phyloP scores from a whole-genome alignment of 106 monocot species.

The Ottelia alismoides region DNA sequence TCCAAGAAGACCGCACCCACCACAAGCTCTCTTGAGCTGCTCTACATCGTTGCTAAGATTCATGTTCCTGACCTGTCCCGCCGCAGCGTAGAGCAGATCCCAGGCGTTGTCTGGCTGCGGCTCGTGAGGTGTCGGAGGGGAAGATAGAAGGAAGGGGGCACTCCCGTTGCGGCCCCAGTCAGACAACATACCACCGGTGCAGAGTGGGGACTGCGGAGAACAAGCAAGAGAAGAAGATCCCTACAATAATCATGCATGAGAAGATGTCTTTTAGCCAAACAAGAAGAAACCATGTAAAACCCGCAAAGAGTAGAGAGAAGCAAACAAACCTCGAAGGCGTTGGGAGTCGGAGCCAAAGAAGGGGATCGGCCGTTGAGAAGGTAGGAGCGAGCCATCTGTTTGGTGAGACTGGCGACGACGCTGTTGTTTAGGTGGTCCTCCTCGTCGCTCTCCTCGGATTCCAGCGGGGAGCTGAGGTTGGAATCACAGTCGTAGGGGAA shows the following conservation, averaged over 20 bases:
- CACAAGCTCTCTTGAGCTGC: neutral
- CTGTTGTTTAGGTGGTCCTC: neutral
- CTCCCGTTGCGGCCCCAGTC: neutral
- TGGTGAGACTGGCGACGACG: neutral
- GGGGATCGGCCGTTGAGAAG: neutral
- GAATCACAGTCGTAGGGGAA: neutral
- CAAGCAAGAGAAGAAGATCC: neutral
- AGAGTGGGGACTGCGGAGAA: slow-evolving; percentile 5
- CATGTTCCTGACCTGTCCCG: slow-evolving; percentile 24
- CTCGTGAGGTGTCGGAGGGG: slow-evolving; percentile 16
- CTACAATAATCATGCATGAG: neutral
- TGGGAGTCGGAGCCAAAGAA: neutral
- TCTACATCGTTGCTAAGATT: neutral
- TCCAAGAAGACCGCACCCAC: neutral
- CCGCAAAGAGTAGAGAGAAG: too few relatives aligned
- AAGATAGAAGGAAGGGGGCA: slow-evolving; percentile 19
- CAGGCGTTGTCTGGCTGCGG: slow-evolving; percentile 13
- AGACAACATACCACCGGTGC: neutral
- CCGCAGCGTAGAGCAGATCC: slow-evolving; percentile 36
- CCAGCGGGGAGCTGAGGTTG: slow-evolving; percentile 4
- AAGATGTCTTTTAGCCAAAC: too few relatives aligned
- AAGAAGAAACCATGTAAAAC: too few relatives aligned
- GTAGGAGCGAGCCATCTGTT: neutral
- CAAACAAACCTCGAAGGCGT: neutral
- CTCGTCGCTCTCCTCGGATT: slow-evolving; percentile 7